Percentiles rank a stretch among this genome's conserved stretches.
These are phyloP conservation scores for Lobosporangium transversale DNA, from an alignment of 192 early-diverging fungal genomes.

Conservation along the genomic window DNA sequence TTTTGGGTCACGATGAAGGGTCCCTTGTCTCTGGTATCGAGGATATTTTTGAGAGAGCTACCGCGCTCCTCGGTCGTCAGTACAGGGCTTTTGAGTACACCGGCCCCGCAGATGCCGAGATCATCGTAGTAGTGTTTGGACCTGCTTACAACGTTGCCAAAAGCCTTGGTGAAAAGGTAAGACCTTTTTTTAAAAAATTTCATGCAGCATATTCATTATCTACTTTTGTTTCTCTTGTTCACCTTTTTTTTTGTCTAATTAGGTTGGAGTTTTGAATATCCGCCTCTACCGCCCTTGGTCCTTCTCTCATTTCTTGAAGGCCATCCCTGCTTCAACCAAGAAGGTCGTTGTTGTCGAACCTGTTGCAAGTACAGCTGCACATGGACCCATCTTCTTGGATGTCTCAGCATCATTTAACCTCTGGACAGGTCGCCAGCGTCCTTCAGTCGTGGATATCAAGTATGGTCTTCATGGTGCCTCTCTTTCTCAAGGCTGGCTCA, in stretches of 20 bases:
- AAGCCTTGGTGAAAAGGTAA: constrained; percentile 54
- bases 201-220: neutral
- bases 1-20: constrained; percentile 19
- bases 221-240: no score
- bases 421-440: constrained; percentile 57
- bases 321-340: constrained; percentile 73
- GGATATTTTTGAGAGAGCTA: constrained; percentile 27
- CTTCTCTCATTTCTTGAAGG: constrained; percentile 71
- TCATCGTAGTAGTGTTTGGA: constrained; percentile 84
- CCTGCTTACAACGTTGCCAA: constrained; percentile 62
- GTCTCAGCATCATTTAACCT: constrained; percentile 72
- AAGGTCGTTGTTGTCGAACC: constrained; percentile 82
- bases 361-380: constrained; percentile 57
- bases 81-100: constrained; percentile 88
- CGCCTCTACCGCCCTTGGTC: constrained; percentile 90
- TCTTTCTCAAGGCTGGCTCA: constrained; percentile 36
- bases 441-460: constrained; percentile 56
- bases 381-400: constrained; percentile 79
- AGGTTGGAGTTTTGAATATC: constrained; percentile 80
- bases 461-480: constrained; percentile 34
- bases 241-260: neutral
- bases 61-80: constrained; percentile 60
- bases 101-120: constrained; percentile 76
- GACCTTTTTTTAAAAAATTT: neutral
- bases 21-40: constrained; percentile 37